Evolutionary conservation across 129 eudicot genomes (phyloP).

Genomic region (Flaveria ramosissima): DNA sequence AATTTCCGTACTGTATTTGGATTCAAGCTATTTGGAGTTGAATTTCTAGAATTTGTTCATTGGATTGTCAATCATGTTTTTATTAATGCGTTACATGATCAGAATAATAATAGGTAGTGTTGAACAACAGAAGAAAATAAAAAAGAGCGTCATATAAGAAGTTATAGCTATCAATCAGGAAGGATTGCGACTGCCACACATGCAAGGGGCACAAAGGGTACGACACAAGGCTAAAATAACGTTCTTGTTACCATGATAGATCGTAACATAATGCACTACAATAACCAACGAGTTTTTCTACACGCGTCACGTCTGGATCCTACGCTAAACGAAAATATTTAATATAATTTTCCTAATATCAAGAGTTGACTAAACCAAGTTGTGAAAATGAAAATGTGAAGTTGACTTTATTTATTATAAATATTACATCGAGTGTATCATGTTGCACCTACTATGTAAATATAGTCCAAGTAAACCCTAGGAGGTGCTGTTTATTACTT

Average conservation of each 20-base stretch:
- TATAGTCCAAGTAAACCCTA: background rate
- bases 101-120: background rate
- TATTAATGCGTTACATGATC: too few relatives aligned
- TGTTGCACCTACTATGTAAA: conserved; percentile 16
- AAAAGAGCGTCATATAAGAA: too few relatives aligned
- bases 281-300: too few relatives aligned
- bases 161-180: too few relatives aligned
- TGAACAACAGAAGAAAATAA: too few relatives aligned
- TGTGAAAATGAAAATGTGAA: background rate
- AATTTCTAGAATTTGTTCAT: background rate
- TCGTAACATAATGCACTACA: too few relatives aligned
- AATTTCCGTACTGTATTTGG: background rate
- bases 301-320: too few relatives aligned
- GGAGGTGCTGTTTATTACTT: background rate
- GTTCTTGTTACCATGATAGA: too few relatives aligned
- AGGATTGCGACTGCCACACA: too few relatives aligned
- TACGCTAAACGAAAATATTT: background rate
- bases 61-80: background rate
- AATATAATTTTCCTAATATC: background rate
- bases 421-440: background rate
- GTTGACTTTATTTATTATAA: conserved; percentile 15
- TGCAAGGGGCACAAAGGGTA: too few relatives aligned
- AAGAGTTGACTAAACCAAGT: conserved; percentile 7
- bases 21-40: background rate
- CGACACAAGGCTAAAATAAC: too few relatives aligned